These are phyloP conservation scores for Alternaria solani DNA, from an alignment of 2,329 filamentous ascomycete species.

Conservation along the genomic window DNA sequence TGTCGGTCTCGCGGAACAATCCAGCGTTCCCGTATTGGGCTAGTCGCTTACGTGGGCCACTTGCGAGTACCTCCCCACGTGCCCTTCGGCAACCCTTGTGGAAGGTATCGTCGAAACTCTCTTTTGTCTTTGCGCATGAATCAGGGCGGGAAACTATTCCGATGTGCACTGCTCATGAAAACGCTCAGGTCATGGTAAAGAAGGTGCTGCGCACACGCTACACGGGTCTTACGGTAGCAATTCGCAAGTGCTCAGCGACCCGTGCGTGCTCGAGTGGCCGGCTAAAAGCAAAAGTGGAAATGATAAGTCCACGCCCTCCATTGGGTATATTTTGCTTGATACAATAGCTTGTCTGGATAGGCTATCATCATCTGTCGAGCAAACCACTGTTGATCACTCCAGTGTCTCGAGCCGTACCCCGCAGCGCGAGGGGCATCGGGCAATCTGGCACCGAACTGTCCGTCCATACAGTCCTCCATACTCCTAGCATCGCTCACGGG, in stretches of 20 bases:
- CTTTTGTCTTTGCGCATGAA: not conserved
- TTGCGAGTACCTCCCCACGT: not conserved
- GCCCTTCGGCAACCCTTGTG: not conserved
- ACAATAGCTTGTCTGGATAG: not conserved
- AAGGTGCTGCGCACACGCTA: not conserved
- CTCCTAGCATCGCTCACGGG: constrained; percentile 14
- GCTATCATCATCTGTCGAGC: not conserved
- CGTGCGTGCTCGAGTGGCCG: not conserved
- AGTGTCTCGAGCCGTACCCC: constrained; percentile 13
- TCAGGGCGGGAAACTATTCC: constrained; percentile 3
- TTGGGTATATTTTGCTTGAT: not conserved
- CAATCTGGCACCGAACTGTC: constrained; percentile 30
- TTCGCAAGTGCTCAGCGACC: not conserved
- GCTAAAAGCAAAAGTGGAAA: not conserved
- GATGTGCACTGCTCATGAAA: not conserved
- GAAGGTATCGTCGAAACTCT: not conserved
- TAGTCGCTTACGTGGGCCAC: not conserved
- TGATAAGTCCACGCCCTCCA: not conserved
- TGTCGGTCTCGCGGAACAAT: not conserved
- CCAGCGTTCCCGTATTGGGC: not conserved
- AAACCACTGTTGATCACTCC: not conserved
- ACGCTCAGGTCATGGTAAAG: not conserved
- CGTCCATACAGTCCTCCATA: constrained; percentile 26
- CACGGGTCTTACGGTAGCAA: not conserved
- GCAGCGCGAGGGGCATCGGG: constrained; percentile 25